These are phyloP conservation scores for Pestalotiopsis sp. DNA, from an alignment of 2,329 filamentous ascomycete species.

Conservation along the genomic window DNA sequence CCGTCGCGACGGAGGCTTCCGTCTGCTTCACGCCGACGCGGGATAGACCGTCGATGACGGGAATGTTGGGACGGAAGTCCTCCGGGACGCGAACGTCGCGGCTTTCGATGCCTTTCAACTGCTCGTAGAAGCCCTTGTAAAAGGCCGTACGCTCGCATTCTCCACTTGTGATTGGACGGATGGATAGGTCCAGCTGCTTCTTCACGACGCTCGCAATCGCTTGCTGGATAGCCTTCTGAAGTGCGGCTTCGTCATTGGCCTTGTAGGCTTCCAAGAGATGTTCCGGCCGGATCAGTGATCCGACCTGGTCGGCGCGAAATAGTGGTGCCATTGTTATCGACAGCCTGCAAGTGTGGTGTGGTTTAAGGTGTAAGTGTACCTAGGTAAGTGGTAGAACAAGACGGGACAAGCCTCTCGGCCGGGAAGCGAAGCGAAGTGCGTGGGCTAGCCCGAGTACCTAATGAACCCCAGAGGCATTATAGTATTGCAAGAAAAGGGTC, in stretches of 20 bases:
- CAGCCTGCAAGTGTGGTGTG: too few relatives aligned
- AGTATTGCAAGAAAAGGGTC: neutral
- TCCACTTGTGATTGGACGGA: slow-evolving; percentile 68
- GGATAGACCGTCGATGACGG: slow-evolving; percentile 39
- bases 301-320: slow-evolving; percentile 74
- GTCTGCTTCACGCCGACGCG: slow-evolving; percentile 34
- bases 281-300: slow-evolving; percentile 67
- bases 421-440: neutral
- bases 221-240: slow-evolving; percentile 57
- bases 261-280: neutral
- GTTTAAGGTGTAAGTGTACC: neutral
- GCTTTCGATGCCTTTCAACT: slow-evolving; percentile 51
- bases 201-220: slow-evolving; percentile 38
- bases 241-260: slow-evolving; percentile 38
- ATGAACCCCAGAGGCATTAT: neutral
- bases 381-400: neutral
- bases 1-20: slow-evolving; percentile 36
- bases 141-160: slow-evolving; percentile 63
- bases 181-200: slow-evolving; percentile 63
- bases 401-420: neutral
- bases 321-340: slow-evolving; percentile 39
- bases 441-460: neutral
- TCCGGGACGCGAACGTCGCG: slow-evolving; percentile 63
- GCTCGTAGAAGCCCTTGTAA: slow-evolving; percentile 52
- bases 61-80: slow-evolving; percentile 58